Evolutionary conservation across 331 rosid species (phyloP).

Genomic region (Ulmus americana): DNA sequence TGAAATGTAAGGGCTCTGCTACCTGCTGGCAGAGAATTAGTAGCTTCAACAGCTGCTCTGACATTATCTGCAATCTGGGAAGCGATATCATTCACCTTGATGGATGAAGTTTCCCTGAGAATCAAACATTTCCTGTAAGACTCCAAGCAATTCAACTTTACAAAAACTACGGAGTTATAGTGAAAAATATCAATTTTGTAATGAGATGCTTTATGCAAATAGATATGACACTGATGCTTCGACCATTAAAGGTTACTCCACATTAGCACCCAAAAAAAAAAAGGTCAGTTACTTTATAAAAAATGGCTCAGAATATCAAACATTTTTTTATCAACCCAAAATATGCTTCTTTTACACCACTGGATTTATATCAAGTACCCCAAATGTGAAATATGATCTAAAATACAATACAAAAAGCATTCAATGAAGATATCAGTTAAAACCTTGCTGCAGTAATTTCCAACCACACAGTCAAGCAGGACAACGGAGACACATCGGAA

Average conservation of each 20-base stretch:
- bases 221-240: neutral
- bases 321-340: no score
- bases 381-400: neutral
- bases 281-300: neutral
- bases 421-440: conserved; percentile 13
- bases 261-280: no score
- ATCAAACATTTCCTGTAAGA: conserved; percentile 30
- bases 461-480: conserved; percentile 86
- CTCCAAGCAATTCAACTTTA: conserved; percentile 17
- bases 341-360: neutral
- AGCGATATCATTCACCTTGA: conserved; percentile 87
- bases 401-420: conserved; percentile 24
- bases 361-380: neutral
- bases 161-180: neutral
- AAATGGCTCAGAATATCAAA: neutral
- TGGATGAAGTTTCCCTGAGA: conserved; percentile 87
- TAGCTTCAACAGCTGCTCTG: conserved; percentile 85
- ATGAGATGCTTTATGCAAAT: neutral
- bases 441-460: conserved; percentile 99
- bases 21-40: conserved; percentile 58
- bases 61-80: conserved; percentile 82
- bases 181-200: neutral
- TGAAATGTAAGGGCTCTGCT: conserved; percentile 62
- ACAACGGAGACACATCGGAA: conserved; percentile 78
- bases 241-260: no score